A percentile compares a stretch with the other conserved stretches of the same genome.
Evolutionary conservation across 768 basidiomycete genomes (phyloP).

Genomic region (Gelatoporia subvermispora): DNA sequence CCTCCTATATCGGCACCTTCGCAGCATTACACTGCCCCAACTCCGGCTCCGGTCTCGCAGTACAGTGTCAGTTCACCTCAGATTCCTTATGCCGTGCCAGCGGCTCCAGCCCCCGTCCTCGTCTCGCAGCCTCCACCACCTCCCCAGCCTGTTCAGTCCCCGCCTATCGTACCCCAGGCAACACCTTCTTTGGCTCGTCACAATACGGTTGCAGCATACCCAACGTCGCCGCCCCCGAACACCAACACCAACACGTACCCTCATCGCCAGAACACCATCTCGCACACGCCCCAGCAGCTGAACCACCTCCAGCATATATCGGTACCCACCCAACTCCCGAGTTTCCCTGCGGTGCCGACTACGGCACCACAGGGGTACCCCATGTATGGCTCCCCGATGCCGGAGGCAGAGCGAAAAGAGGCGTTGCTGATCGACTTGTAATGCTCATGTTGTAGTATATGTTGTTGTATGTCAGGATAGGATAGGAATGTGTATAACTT

Average conservation of each 20-base stretch:
- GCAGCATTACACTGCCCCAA: slow-evolving; percentile 10
- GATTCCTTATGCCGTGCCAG: slow-evolving; percentile 13
- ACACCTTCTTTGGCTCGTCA: slow-evolving; percentile 14
- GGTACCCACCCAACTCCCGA: slow-evolving; percentile 37
- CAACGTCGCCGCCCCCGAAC: slow-evolving; percentile 18
- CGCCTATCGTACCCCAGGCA: slow-evolving; percentile 21
- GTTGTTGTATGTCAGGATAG: not conserved
- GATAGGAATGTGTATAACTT: too few relatives aligned
- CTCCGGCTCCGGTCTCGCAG: slow-evolving; percentile 9
- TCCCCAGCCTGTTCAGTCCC: slow-evolving; percentile 20
- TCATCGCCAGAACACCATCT: slow-evolving; percentile 25
- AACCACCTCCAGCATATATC: slow-evolving; percentile 21
- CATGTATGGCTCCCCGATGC: slow-evolving; percentile 43
- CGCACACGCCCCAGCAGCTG: slow-evolving; percentile 24
- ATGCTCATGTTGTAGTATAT: not conserved
- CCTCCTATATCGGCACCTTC: slow-evolving; percentile 10
- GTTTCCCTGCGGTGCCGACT: slow-evolving; percentile 65
- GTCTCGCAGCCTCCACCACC: slow-evolving; percentile 3
- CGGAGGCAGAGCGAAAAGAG: slow-evolving; percentile 63
- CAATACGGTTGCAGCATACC: slow-evolving; percentile 22
- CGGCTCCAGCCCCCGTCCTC: slow-evolving; percentile 12
- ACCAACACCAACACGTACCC: slow-evolving; percentile 15
- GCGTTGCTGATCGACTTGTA: slow-evolving; percentile 43
- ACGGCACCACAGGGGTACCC: slow-evolving; percentile 49
- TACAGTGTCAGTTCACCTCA: slow-evolving; percentile 7